Base-by-base conservation (phyloP, 169 alveolate species). In the Eimeria brunetti region DNA sequence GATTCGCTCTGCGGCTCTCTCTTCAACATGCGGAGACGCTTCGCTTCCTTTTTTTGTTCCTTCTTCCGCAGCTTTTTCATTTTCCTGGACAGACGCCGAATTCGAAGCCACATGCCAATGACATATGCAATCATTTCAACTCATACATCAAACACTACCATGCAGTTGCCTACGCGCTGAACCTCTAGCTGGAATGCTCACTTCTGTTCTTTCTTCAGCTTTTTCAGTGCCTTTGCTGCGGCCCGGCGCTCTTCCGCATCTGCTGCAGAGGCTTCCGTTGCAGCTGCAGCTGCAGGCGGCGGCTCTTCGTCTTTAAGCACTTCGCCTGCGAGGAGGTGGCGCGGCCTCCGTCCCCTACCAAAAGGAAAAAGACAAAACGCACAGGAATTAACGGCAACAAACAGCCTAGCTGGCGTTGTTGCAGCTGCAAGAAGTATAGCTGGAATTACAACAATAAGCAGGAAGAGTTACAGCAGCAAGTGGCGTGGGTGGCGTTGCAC, bases 131-230 rank as follows among this genome's bases (percentile, higher is more conserved):
- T 33, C 51, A 27, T 36, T 33, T 24, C 80, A 69, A 69, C 51
- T 69, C 80, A 14, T 27, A 36, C 44, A 64, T 2, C 80, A 33
- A n/a, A 4, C 46, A 41, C 46, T 1, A 64, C n/a, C 41, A 44
- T n/a, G 24, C 44, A n/a, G 75, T 24, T 69, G 51, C 11, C 46
- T 69, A 24, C n/a, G 80, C 46, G 12, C 27, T 69, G 27, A 0
- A 69, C 51, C n/a, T 27, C 12, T 1, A 69, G 80, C n/a, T 27
- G 51, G 22, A 38, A 7, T 51, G 89, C 91, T 56, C 67, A 85
- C 91, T 33, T 85, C 27, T 85, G 91, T 46, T 85, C 91, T 24
- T 85, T 85, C 91, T 60, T 85, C 78, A 85, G 78, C 78, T 85
- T 85, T 62, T 85, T 85, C 33, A 85, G 81, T 30, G 91, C 78